Evolutionary conservation across 306 rosid genomes (phyloP).

Genomic region (Glycine soja): DNA sequence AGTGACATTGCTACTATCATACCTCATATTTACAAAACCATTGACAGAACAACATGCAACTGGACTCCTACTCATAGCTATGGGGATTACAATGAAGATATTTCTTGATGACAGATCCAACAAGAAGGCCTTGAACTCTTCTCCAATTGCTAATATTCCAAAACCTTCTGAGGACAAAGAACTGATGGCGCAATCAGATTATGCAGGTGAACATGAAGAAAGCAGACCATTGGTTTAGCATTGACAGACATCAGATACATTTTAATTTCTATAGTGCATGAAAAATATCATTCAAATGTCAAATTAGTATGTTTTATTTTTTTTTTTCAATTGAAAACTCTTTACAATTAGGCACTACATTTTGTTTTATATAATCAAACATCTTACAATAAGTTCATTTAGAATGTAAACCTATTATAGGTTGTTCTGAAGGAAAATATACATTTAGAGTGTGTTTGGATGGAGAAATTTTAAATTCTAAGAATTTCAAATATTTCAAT

Average conservation of each 20-base stretch:
- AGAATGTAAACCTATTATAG: background rate
- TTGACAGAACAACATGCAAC: background rate
- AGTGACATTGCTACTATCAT: constrained; percentile 17
- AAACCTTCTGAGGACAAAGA: background rate
- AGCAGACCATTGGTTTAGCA: background rate
- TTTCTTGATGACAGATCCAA: constrained; percentile 11
- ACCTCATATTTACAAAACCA: constrained; percentile 22
- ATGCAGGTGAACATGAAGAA: constrained; percentile 14
- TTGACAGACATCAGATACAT: background rate
- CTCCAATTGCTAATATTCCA: constrained; percentile 18
- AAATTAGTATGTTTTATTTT: background rate
- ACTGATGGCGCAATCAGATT: background rate
- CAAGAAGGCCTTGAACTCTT: background rate
- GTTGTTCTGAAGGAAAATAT: no score
- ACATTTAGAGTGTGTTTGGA: no score
- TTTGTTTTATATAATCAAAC: background rate
- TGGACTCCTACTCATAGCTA: constrained; percentile 26
- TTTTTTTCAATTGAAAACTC: background rate
- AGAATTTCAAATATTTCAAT: no score
- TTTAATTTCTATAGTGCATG: background rate
- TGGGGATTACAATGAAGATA: constrained; percentile 19
- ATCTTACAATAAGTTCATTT: background rate
- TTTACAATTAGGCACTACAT: background rate
- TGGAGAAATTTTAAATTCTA: no score
- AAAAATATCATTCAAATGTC: no score